phyloP scores from a whole-genome alignment of 2,329 filamentous ascomycete genomes.

The Sarocladium brachiariae region DNA sequence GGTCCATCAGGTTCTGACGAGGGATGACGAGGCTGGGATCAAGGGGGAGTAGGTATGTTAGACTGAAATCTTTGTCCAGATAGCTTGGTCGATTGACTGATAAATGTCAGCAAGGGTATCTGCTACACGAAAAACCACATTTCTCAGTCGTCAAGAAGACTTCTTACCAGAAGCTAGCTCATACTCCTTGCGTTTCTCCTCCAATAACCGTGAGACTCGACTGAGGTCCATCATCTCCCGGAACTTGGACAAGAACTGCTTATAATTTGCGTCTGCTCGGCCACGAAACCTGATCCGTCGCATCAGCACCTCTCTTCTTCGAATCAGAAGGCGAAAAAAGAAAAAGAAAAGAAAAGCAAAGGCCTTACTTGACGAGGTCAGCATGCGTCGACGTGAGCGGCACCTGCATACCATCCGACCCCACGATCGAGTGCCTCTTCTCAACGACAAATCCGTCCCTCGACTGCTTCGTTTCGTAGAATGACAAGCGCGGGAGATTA shows the following conservation, averaged over 20 bases:
- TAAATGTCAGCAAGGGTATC: not conserved
- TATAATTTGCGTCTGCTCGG: constrained; percentile 20
- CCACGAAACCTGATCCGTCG: constrained; percentile 16
- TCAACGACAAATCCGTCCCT: constrained; percentile 19
- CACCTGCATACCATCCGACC: constrained; percentile 19
- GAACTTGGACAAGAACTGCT: constrained; percentile 17
- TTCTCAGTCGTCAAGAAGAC: too few species aligned
- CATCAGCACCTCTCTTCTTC: not conserved
- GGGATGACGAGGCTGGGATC: constrained; percentile 13
- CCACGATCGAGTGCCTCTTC: constrained; percentile 17
- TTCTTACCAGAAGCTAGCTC: constrained; percentile 14
- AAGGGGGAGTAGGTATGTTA: constrained; percentile 15
- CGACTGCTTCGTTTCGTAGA: constrained; percentile 20
- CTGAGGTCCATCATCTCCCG: constrained; percentile 16
- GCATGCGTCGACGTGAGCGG: constrained; percentile 18
- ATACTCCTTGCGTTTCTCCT: constrained; percentile 16
- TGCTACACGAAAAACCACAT: too few species aligned
- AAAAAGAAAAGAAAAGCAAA: too few species aligned
- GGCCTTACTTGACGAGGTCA: constrained; percentile 15
- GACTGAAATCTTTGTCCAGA: constrained; percentile 14
- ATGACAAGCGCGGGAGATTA: constrained; percentile 18
- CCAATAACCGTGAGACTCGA: constrained; percentile 12
- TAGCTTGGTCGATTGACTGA: constrained; percentile 16
- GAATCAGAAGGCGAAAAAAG: not conserved
- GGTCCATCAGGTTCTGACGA: constrained; percentile 15